Evolutionary conservation across 306 rosid genomes (phyloP).

Genomic region (Trifolium fragiferum): DNA sequence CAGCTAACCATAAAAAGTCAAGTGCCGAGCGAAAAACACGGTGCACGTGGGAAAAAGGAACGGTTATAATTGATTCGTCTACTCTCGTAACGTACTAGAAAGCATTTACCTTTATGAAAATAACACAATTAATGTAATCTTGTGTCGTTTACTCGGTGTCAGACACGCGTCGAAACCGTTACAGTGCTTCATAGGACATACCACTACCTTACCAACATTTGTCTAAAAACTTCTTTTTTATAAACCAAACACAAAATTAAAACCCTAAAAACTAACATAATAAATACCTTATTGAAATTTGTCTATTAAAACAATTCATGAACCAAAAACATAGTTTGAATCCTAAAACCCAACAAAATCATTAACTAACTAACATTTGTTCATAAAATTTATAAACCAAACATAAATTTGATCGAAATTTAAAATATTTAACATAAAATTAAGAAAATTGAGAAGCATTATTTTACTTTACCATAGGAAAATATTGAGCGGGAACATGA

Average conservation of each 20-base stretch:
- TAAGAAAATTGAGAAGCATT: conserved; percentile 25
- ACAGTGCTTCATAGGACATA: not conserved
- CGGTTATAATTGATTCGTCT: no score
- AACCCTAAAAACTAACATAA: conserved; percentile 7
- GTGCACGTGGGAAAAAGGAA: no score
- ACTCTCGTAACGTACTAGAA: no score
- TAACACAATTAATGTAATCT: no score
- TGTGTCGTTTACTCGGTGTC: no score
- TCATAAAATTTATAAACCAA: not conserved
- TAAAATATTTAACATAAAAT: not conserved
- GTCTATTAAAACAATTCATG: not conserved
- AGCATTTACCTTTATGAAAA: no score
- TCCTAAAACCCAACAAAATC: not conserved
- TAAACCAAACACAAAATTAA: not conserved
- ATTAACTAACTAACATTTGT: not conserved
- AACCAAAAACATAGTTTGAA: not conserved
- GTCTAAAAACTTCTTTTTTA: not conserved
- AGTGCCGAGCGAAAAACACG: no score
- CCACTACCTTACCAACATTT: not conserved
- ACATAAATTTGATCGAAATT: not conserved
- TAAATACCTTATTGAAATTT: not conserved
- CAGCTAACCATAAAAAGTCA: no score
- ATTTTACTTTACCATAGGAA: conserved; percentile 62
- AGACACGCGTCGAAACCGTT: no score
- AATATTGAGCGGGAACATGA: conserved; percentile 56